A percentile compares a stretch with the other conserved stretches of the same genome.
These are phyloP conservation scores for Komagataea norvegica DNA, from an alignment of 1,139 yeast genomes.

Conservation along the genomic window DNA sequence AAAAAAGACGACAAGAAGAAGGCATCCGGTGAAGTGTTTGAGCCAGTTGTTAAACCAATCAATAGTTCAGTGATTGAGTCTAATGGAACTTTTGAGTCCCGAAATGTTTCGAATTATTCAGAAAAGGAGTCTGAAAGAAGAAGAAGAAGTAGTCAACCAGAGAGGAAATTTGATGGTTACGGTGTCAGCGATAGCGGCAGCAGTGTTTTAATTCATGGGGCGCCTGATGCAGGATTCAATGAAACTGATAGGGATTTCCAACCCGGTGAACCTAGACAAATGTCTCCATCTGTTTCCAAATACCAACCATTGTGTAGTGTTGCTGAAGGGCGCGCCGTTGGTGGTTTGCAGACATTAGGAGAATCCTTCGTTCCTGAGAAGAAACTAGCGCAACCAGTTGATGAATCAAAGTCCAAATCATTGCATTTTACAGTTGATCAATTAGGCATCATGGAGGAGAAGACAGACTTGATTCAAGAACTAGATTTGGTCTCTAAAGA, in stretches of 20 bases:
- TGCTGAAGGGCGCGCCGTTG: too few relatives aligned
- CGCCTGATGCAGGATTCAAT: background rate
- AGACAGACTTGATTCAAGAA: constrained; percentile 54
- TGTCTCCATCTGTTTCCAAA: background rate
- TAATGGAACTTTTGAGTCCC: constrained; percentile 9
- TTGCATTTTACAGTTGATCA: constrained; percentile 52
- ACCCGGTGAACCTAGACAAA: background rate
- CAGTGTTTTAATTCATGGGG: background rate
- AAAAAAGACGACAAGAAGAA: constrained; percentile 19
- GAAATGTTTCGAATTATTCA: constrained; percentile 6
- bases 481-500: constrained; percentile 65
- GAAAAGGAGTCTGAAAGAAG: background rate
- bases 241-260: background rate
- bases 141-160: too few relatives aligned
- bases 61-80: constrained; percentile 3
- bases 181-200: background rate
- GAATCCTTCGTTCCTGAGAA: constrained; percentile 19
- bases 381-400: background rate
- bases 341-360: constrained; percentile 8
- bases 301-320: too few relatives aligned
- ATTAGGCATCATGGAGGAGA: constrained; percentile 55
- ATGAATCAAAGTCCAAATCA: constrained; percentile 15
- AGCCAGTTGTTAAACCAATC: constrained; percentile 16
- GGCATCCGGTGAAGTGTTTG: constrained; percentile 13
- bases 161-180: too few relatives aligned